Percentiles rank a stretch among this genome's conserved stretches.
Conservation (phyloP, 2,329 filamentous ascomycete species). For the Aspergillus awamori region DNA sequence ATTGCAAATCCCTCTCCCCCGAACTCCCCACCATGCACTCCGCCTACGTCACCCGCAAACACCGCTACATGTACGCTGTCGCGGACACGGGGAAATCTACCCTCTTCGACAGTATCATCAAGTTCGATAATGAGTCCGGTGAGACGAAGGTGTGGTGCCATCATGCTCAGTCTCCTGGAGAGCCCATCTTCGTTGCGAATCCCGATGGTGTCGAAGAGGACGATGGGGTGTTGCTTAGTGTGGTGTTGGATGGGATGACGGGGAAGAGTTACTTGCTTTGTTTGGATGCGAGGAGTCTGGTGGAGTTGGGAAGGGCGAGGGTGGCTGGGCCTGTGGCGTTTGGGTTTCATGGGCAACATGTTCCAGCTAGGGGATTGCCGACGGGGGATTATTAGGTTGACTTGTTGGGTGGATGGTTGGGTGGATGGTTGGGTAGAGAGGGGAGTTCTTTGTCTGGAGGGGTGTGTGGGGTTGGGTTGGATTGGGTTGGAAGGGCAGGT, state of each 20-base stretch:
- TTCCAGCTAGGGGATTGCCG: slow-evolving; percentile 28
- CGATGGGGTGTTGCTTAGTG: slow-evolving; percentile 56
- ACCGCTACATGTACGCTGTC: slow-evolving; percentile 56
- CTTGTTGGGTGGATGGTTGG: neutral
- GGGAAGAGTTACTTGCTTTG: slow-evolving; percentile 58
- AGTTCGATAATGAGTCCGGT: slow-evolving; percentile 54
- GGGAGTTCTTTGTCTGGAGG: slow-evolving; percentile 26
- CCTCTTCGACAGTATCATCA: slow-evolving; percentile 57
- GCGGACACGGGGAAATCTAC: slow-evolving; percentile 50
- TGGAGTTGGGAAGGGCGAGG: slow-evolving; percentile 55
- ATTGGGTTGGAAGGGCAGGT: no score
- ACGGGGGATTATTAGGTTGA: slow-evolving; percentile 31
- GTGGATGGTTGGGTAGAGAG: no score
- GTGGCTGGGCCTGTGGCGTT: slow-evolving; percentile 54
- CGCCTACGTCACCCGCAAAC: slow-evolving; percentile 43
- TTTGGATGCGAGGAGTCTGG: slow-evolving; percentile 53
- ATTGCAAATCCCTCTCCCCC: slow-evolving; percentile 29
- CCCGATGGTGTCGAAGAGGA: slow-evolving; percentile 47
- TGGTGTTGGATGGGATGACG: slow-evolving; percentile 54
- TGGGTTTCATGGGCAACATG: slow-evolving; percentile 57
- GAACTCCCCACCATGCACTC: slow-evolving; percentile 59
- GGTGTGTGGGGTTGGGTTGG: slow-evolving; percentile 34
- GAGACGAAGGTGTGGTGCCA: slow-evolving; percentile 47
- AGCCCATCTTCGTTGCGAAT: slow-evolving; percentile 56
- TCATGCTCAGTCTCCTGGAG: slow-evolving; percentile 56